phyloP scores from a whole-genome alignment of 441 rosid genomes.

The Kokia cookei region DNA sequence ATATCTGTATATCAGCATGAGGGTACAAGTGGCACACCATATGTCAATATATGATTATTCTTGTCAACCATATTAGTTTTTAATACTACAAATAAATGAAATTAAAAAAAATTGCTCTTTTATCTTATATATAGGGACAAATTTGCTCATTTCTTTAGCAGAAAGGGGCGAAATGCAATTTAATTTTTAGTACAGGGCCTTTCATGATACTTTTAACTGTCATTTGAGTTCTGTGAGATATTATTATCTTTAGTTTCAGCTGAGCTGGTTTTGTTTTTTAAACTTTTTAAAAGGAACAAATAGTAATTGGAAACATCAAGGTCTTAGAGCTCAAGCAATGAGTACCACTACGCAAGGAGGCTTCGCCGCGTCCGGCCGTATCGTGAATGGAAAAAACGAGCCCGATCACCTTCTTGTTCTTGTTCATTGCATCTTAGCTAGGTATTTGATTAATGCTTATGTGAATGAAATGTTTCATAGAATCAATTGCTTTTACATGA shows the following conservation, averaged over 20 bases:
- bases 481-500: neutral
- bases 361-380: slow-evolving; percentile 29
- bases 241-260: neutral
- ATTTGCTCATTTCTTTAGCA: too few relatives aligned
- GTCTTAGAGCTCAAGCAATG: slow-evolving; percentile 56
- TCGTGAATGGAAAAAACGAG: slow-evolving; percentile 33
- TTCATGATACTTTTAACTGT: too few relatives aligned
- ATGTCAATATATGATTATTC: too few relatives aligned
- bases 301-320: slow-evolving; percentile 40
- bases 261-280: neutral
- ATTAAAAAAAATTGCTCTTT: too few relatives aligned
- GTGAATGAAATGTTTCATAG: neutral
- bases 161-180: too few relatives aligned
- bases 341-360: slow-evolving; percentile 45
- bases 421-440: slow-evolving; percentile 88
- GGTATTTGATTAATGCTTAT: slow-evolving; percentile 33
- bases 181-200: too few relatives aligned
- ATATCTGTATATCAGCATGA: too few relatives aligned
- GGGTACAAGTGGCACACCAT: too few relatives aligned
- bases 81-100: too few relatives aligned
- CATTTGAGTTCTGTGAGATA: neutral
- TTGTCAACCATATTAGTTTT: too few relatives aligned
- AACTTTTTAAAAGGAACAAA: slow-evolving; percentile 37
- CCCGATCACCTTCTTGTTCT: slow-evolving; percentile 98
- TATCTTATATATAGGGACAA: too few relatives aligned